A percentile compares a stretch with the other conserved stretches of the same genome.
Evolutionary conservation across 116 monocot genomes (phyloP).

Genomic region (Cymodocea nodosa): DNA sequence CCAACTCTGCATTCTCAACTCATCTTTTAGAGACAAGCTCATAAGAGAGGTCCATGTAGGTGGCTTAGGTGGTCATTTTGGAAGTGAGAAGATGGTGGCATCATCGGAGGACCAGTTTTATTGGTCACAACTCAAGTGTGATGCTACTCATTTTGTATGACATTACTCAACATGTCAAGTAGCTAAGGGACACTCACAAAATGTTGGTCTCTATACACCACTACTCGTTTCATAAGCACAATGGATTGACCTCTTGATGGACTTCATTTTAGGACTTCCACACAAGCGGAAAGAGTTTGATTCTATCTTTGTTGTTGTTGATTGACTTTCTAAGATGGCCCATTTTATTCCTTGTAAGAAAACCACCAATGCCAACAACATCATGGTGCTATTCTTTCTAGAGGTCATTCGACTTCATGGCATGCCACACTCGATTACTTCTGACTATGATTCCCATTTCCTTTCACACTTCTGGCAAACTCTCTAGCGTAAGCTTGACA

Average conservation of each 20-base stretch:
- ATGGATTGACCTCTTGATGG: background rate
- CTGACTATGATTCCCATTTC: too few relatives aligned
- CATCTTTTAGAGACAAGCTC: background rate
- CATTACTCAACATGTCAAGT: background rate
- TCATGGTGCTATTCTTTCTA: background rate
- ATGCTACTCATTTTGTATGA: background rate
- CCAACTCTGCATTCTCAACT: too few relatives aligned
- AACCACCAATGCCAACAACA: background rate
- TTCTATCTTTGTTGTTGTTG: conserved; percentile 4
- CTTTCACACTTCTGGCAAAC: background rate
- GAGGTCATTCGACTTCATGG: background rate
- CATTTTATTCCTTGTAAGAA: conserved; percentile 4
- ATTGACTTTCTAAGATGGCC: conserved; percentile 7
- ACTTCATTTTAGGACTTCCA: conserved; percentile 2
- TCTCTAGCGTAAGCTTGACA: background rate
- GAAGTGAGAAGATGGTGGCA: background rate
- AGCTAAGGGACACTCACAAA: too few relatives aligned
- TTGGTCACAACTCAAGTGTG: background rate
- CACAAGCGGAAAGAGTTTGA: background rate
- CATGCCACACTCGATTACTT: background rate
- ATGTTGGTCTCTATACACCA: background rate
- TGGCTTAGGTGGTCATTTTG: background rate
- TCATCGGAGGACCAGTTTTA: background rate
- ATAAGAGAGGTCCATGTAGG: background rate
- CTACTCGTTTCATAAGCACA: background rate